phyloP scores from a whole-genome alignment of 225 moss, liverwort and hornwort species.

The Ulota crispa region DNA sequence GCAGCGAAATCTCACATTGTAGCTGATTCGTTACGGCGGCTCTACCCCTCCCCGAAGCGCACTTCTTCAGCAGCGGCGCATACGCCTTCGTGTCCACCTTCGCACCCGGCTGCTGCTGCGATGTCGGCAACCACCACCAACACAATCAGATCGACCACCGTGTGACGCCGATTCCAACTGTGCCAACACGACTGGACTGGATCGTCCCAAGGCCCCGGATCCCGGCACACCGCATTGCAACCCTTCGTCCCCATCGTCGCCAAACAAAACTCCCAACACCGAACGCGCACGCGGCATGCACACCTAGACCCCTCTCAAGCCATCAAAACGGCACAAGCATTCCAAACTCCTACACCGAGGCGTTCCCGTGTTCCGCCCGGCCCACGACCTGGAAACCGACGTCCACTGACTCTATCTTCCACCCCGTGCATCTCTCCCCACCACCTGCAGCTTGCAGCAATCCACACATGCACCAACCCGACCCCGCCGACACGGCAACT shows the following conservation, averaged over 20 bases:
- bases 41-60: conserved; percentile 47
- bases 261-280: neutral
- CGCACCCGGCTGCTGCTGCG: conserved; percentile 41
- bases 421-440: neutral
- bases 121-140: conserved; percentile 15
- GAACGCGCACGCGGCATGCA: neutral
- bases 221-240: neutral
- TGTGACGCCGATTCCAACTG: neutral
- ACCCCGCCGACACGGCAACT: neutral
- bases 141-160: conserved; percentile 17
- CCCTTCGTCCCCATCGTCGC: neutral
- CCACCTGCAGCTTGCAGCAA: neutral
- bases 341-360: neutral
- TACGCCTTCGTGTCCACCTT: conserved; percentile 55
- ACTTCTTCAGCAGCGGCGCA: conserved; percentile 61
- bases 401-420: neutral
- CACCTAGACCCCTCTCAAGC: neutral
- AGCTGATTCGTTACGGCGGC: conserved; percentile 48
- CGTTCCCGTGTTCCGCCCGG: neutral
- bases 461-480: neutral
- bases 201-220: neutral
- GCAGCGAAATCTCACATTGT: conserved; percentile 69
- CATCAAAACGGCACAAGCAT: neutral
- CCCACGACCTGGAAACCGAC: neutral
- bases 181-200: neutral